A percentile compares a stretch with the other conserved stretches of the same genome.
phyloP scores from a whole-genome alignment of 768 basidiomycete genomes.

The Lactarius deliciosus region DNA sequence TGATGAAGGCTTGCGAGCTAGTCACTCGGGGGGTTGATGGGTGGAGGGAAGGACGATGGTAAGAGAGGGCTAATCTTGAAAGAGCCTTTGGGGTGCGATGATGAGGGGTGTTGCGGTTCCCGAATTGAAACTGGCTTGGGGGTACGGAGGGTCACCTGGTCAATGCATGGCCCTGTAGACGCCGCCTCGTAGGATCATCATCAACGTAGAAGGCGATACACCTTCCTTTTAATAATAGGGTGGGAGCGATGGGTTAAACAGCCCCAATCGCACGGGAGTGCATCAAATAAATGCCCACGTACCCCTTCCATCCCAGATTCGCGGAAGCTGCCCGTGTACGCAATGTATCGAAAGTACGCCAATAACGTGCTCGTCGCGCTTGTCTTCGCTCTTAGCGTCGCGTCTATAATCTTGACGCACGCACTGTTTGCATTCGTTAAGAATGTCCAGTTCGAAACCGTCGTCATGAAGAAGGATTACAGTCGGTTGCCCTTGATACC shows the following conservation, averaged over 20 bases:
- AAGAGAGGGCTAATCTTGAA: background rate
- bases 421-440: background rate
- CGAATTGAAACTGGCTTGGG: background rate
- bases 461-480: conserved; percentile 9
- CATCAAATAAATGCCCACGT: background rate
- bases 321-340: background rate
- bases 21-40: background rate
- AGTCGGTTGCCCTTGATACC: conserved; percentile 1
- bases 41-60: background rate
- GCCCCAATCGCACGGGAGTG: background rate
- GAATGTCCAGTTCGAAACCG: conserved; percentile 1
- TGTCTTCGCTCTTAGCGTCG: conserved; percentile 7
- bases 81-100: background rate
- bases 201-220: background rate
- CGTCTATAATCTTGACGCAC: conserved; percentile 5
- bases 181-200: background rate
- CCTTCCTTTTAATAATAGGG: background rate
- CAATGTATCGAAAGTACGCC: background rate
- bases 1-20: background rate
- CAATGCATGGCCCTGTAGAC: background rate
- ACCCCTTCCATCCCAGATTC: background rate
- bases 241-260: background rate
- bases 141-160: background rate
- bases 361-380: conserved; percentile 1
- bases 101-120: background rate